Base-by-base conservation (phyloP, 805 yeast species). In the Yarrowia yakushimensis region DNA sequence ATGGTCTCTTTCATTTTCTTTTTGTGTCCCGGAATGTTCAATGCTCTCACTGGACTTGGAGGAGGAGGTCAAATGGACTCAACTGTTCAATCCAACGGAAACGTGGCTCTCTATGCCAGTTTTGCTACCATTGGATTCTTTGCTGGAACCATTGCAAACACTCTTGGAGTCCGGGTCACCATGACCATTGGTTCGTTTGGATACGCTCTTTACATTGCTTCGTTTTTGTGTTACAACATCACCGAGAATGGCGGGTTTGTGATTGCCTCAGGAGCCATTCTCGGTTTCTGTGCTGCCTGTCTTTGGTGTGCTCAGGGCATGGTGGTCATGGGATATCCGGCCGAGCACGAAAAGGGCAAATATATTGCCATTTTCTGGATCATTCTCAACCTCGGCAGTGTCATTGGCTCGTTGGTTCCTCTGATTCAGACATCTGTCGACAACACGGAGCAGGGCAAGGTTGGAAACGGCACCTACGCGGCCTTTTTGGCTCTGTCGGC, bases 231-330 rank as follows among this genome's bases (percentile, higher is more conserved):
- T 69, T 71, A 73, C 68, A 74, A 76, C 68, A 80, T 79, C 65
- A 77, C 73, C 62, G 70, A 73, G 54, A 82, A 81, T 67, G 72
- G 69, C 12, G 86, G 84, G 8, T 83, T 81, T 69, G 80, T 79
- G 60, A 78, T 83, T 62, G 81, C 81, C 66, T 79, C 84, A 23
- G 86, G 86, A 48, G 85, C 85, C 22, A 78, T 77, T 69, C 75
- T 83, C 65, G 87, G 87, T 67, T 63, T 81, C 45, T 77, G 83
- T 71, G 87, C 86, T 11, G 76, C 82, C 39, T 70, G 77, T 48
- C 74, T 82, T 57, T 83, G 87, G 87, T 80, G 85, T 28, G 85
- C 85, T 33, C 85, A 82, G 69, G 83, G 84, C 57, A 73, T 82
- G 27, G 79, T 83, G 52, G 78, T 82, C 65, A 79, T 83, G 80